A percentile compares a stretch with the other conserved stretches of the same genome.
phyloP scores from a whole-genome alignment of 1,139 yeast species.

The Torulaspora pretoriensis region DNA sequence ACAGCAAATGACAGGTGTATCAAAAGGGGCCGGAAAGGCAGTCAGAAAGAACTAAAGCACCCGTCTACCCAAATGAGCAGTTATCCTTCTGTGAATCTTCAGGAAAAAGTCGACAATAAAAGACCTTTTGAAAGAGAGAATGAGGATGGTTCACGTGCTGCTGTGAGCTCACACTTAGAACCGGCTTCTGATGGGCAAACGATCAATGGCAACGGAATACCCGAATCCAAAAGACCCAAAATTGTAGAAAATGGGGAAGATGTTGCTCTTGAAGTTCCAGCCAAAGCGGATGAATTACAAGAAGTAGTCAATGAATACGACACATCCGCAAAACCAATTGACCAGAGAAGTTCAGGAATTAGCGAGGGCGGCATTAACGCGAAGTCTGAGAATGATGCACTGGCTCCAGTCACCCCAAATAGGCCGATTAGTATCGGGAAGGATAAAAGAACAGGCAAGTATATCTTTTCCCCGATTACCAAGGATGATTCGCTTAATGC shows the following conservation, averaged over 20 bases:
- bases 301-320: constrained; percentile 8
- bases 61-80: constrained; percentile 1
- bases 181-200: background rate
- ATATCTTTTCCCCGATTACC: constrained; percentile 36
- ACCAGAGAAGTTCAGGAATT: background rate
- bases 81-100: background rate
- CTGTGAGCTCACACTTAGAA: background rate
- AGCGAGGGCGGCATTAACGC: background rate
- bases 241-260: constrained; percentile 3
- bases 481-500: constrained; percentile 47
- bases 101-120: constrained; percentile 2
- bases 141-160: constrained; percentile 1
- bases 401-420: constrained; percentile 19
- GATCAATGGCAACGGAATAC: background rate
- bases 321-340: constrained; percentile 1
- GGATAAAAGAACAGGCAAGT: constrained; percentile 32
- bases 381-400: constrained; percentile 5
- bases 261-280: constrained; percentile 6
- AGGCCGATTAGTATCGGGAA: constrained; percentile 27
- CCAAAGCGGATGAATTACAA: constrained; percentile 8
- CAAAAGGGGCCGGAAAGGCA: constrained; percentile 1
- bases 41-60: background rate
- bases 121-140: constrained; percentile 3
- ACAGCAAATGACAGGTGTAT: background rate
- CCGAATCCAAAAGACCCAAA: constrained; percentile 7